These are phyloP conservation scores for Thinopyrum elongatum DNA, from an alignment of 176 grass and related monocot species.

Conservation along the genomic window DNA sequence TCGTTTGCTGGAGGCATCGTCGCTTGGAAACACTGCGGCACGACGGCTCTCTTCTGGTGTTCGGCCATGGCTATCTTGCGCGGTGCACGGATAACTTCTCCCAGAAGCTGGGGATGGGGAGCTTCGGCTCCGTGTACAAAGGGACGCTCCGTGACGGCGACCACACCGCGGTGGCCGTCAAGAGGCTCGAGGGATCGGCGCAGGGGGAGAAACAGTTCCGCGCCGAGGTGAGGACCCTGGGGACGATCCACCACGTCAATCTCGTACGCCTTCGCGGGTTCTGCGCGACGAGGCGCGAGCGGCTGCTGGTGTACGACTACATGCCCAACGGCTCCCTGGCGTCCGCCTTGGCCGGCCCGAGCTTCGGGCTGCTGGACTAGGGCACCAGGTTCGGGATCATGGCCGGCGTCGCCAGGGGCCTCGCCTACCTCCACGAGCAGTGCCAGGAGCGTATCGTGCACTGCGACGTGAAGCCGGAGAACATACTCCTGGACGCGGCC, in stretches of 20 bases:
- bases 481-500: slow-evolving; percentile 35
- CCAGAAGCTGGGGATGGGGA: slow-evolving; percentile 36
- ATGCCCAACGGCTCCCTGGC: slow-evolving; percentile 49
- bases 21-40: not conserved
- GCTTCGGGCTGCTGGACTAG: slow-evolving; percentile 35
- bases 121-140: slow-evolving; percentile 48
- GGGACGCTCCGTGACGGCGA: slow-evolving; percentile 30
- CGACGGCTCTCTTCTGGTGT: slow-evolving; percentile 25
- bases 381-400: slow-evolving; percentile 34
- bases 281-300: slow-evolving; percentile 28
- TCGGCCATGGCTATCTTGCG: slow-evolving; percentile 19
- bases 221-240: slow-evolving; percentile 39
- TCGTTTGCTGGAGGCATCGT: not conserved
- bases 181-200: slow-evolving; percentile 39
- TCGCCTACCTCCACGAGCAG: slow-evolving; percentile 51
- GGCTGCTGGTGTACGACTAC: slow-evolving; percentile 44
- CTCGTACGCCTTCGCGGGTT: slow-evolving; percentile 41
- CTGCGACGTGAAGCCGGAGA: slow-evolving; percentile 57
- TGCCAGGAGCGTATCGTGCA: slow-evolving; percentile 49
- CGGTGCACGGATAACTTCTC: slow-evolving; percentile 39
- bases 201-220: slow-evolving; percentile 62
- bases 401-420: slow-evolving; percentile 28
- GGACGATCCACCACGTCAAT: slow-evolving; percentile 44
- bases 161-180: slow-evolving; percentile 32
- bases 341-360: slow-evolving; percentile 1